Evolutionary conservation across 176 grass and related monocot species (phyloP).

Genomic region (Otatea glauca): DNA sequence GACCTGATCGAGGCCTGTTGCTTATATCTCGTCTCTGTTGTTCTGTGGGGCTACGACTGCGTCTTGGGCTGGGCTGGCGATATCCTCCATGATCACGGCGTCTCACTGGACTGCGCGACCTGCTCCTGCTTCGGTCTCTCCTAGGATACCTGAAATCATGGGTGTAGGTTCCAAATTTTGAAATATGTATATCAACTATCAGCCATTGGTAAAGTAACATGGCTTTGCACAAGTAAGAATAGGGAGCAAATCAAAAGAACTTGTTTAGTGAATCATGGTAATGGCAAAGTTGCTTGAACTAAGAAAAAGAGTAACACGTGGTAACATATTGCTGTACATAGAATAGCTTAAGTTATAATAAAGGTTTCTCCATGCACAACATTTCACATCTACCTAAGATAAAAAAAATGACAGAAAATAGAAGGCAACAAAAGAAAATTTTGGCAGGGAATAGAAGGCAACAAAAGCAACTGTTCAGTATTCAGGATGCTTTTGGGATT

Average conservation of each 20-base stretch:
- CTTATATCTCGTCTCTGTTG: not conserved
- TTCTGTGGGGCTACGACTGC: constrained; percentile 46
- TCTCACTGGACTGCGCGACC: constrained; percentile 54
- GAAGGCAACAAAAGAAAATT: not conserved
- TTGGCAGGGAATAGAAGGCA: not conserved
- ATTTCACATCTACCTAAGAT: constrained; percentile 16
- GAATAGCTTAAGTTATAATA: not conserved
- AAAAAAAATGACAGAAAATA: not conserved
- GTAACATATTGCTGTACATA: not conserved
- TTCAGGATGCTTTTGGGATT: constrained; percentile 8
- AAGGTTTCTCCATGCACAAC: constrained; percentile 30
- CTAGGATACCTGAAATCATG: constrained; percentile 54
- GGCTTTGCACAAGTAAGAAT: not conserved
- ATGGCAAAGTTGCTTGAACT: not conserved
- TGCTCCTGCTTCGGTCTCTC: constrained; percentile 62
- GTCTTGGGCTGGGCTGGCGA: constrained; percentile 57
- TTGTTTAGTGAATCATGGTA: not conserved
- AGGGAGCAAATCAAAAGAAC: not conserved
- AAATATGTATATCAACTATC: not conserved
- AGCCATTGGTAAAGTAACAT: constrained; percentile 12
- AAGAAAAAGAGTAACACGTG: constrained; percentile 15
- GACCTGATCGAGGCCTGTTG: constrained; percentile 51
- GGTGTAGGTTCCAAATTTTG: not conserved
- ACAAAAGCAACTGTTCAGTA: not conserved
- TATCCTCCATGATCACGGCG: constrained; percentile 43